Evolutionary conservation across 169 alveolate species (phyloP), one percentile per base, ranked within the genome.

Genomic region (Plasmodium gaboni): DNA sequence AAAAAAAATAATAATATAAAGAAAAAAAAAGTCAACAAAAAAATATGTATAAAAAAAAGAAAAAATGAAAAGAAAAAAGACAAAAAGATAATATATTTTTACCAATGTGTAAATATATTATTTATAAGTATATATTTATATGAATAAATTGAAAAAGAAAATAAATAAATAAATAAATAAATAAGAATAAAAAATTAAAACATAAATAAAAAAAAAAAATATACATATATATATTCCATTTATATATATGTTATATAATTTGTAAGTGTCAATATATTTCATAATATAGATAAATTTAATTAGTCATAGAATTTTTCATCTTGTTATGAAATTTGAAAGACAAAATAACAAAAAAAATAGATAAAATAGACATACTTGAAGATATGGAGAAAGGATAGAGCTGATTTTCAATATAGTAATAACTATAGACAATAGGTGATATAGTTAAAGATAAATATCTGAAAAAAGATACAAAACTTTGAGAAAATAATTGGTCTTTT

Each of bases 381-480:
- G 92, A 86, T 70, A 86, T 86, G 42, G 72, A 86, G 61, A 86
- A 86, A 26, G 92, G 92, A 73, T 64, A 86, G 1, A 86, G 46
- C 46, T 86, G 92, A 53, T 38, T 86, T 71, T 86, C 87, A n/a
- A 86, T 86, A 51, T 86, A 86, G 46, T 71, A 86, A 65, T 86
- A 86, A 53, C 92, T 86, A 53, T 86, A 86, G 26, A 86, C 61
- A 73, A 86, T 57, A 13, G 92, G 92, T 2, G 92, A 86, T 32
- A 86, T 71, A 22, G 92, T 71, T 28, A 86, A 64, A 50, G 92
- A 86, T 86, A 86, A 72, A 71, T 86, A 86, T 86, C 92, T 70
- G 55, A 86, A 86, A 65, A 86, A 86, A 32, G 92, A 86, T n/a
- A 86, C 92, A 2, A 86, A 70, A 64, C 92, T 86, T 86, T 86